These are phyloP conservation scores for Lachnellula suecica DNA, from an alignment of 2,329 filamentous ascomycete genomes.

Conservation along the genomic window DNA sequence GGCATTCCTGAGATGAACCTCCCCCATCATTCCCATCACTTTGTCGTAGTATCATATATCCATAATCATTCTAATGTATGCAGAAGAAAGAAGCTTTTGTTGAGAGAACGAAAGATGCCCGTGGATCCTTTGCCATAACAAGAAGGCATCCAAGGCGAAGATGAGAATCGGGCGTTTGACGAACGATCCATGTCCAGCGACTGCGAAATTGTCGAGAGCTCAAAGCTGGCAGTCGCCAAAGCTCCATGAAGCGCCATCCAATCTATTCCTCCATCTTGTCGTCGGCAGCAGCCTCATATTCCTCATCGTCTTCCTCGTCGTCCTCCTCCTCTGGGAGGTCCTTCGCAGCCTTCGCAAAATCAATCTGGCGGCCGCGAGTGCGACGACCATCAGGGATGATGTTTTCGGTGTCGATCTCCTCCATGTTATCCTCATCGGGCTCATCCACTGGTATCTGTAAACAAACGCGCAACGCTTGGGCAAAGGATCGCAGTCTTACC, in stretches of 20 bases:
- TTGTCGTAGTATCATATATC: conserved; percentile 26
- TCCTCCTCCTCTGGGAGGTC: conserved; percentile 74
- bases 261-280: conserved; percentile 67
- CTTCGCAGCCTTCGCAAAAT: conserved; percentile 87
- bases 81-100: conserved; percentile 20
- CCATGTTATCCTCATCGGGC: conserved; percentile 78
- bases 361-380: conserved; percentile 88
- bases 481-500: conserved; percentile 22
- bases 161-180: not conserved
- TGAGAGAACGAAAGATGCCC: conserved; percentile 12
- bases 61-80: conserved; percentile 21
- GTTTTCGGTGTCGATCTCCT: conserved; percentile 88
- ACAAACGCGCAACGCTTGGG: conserved; percentile 17
- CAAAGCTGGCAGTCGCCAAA: conserved; percentile 8
- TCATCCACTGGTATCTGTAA: conserved; percentile 53
- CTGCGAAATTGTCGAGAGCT: conserved; percentile 11
- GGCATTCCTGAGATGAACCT: conserved; percentile 6
- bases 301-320: conserved; percentile 71
- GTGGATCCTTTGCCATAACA: conserved; percentile 3
- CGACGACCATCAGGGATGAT: conserved; percentile 78
- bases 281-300: conserved; percentile 61
- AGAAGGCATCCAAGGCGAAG: conserved; percentile 17
- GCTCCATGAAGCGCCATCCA: not conserved
- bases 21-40: conserved; percentile 3
- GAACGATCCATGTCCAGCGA: conserved; percentile 12